A percentile compares a stretch with the other conserved stretches of the same genome.
phyloP scores from a whole-genome alignment of 345 rosid genomes.

The Schrenkiella parvula region DNA sequence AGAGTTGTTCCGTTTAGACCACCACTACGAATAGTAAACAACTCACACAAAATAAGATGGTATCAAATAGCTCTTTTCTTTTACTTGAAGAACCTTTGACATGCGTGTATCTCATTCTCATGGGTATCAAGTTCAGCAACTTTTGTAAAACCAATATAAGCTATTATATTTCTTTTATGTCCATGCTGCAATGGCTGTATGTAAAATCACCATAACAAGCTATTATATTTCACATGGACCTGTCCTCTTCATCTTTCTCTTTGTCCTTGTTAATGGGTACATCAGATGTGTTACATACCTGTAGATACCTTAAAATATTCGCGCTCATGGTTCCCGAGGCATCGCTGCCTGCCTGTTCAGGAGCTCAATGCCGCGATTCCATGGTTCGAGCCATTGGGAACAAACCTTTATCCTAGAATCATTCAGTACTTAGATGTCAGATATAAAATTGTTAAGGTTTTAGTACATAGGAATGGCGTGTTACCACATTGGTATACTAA shows the following conservation, averaged over 20 bases:
- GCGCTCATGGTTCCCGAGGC: conserved; percentile 37
- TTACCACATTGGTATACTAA: conserved; percentile 32
- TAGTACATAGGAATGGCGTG: conserved; percentile 19
- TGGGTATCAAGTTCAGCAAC: conserved; percentile 7
- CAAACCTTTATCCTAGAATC: conserved; percentile 38
- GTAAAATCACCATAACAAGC: conserved; percentile 14
- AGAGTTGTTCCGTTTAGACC: background rate
- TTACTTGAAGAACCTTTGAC: conserved; percentile 6
- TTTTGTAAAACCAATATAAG: conserved; percentile 12
- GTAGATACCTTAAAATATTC: conserved; percentile 34
- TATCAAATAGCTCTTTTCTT: background rate
- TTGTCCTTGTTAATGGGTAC: conserved; percentile 50
- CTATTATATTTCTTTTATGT: conserved; percentile 30
- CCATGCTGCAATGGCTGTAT: conserved; percentile 15
- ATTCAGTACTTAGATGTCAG: conserved; percentile 25
- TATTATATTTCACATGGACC: conserved; percentile 47
- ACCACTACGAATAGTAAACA: background rate
- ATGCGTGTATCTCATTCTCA: conserved; percentile 15
- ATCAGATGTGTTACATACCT: conserved; percentile 32
- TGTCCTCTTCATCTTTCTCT: conserved; percentile 35
- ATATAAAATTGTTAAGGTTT: conserved; percentile 38
- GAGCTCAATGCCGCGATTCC: conserved; percentile 54
- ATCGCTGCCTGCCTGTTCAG: conserved; percentile 26
- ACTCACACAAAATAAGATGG: background rate
- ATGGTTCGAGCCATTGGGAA: conserved; percentile 51